Evolutionary conservation across 306 rosid species (phyloP), one percentile per base, ranked within the genome.

Genomic region (Quercus berberidifolia): DNA sequence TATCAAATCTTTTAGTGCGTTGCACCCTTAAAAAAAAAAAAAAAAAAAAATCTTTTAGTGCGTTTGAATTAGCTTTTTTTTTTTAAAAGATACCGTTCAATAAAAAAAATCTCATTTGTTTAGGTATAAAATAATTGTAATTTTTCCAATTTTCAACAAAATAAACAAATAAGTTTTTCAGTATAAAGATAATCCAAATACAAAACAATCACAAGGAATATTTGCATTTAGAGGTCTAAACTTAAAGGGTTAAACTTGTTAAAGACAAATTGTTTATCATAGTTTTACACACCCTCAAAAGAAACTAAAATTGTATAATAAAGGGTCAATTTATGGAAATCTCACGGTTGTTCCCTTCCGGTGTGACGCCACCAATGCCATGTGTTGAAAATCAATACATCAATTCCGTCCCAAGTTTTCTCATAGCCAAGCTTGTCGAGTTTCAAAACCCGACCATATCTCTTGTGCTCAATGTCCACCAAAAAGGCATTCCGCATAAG

Each of bases 301-400:
- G 57, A 54, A 54, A 54, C 57, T 54, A 13, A 54, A 54, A 4
- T 13, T 54, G 19, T 54, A 14, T 49, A 55, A 55, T 19, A 15
- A 18, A 15, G 59, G 20, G 3, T 55, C 9, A 18, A 18, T 5
- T 54, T 15, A 13, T 49, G 59, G 8, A 19, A 55, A 74, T 76
- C 80, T 73, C 55, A 80, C 80, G 76, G 77, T 73, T 80, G 76
- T 76, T 73, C n/a, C 23, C 74, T 58, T 69, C 80, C 80, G 1
- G 38, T 19, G 43, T 76, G 86, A 13, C 62, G 58, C 88, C 86
- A 79, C 86, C 84, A 82, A 28, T 82, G 80, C 89, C 86, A 85
- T 33, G 82, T 52, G 69, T 82, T 79, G 86, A 82, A 85, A 20
- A 85, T 69, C 81, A 85, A 51, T n/a, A 85, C 60, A 56, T 85